Base-by-base conservation (phyloP, 805 yeast species). In the Hanseniaspora lindneri region DNA sequence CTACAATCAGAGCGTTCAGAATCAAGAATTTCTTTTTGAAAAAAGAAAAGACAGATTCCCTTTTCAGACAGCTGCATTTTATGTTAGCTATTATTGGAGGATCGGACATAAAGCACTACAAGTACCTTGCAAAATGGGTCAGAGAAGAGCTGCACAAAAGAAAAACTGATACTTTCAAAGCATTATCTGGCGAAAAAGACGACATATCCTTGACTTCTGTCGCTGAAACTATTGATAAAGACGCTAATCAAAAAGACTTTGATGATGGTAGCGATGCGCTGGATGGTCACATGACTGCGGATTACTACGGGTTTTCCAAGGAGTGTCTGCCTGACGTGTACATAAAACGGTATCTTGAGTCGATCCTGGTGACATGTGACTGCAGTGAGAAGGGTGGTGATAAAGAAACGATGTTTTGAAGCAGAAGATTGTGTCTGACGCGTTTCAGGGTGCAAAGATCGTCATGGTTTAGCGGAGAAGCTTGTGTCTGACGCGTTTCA, bases 301-400 rank as follows among this genome's bases (percentile, higher is more conserved):
- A 35, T 28, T 28, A 29, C 30, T 44, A 36, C 19, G 41, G 49
- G 30, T 44, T 44, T 21, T 36, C 49, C 1, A 44, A 44, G 14
- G 37, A 37, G 4, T 44, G 42, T 1, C 27, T 44, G 21, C 30
- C 49, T 5, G 49, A 44, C 30, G 21, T 44, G 21, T 36, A 17
- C 13, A n/a, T 44, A 14, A 44, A 29, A 37, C 24, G 49, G 17
- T 28, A 19, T 20, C 6, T 44, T n/a, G 49, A 44, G n/a, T 16
- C 41, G 14, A 16, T 36, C 4, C 17, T 44, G 2, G 19, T 44
- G 0, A 21, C 49, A 2, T 21, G 8, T 27, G 10, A 8, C 11
- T 9, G 8, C 11, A 9, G 8, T 27, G 29, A 27, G 11, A 27
- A 27, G 11, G 29, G 11, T n/a, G n/a, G n/a, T n/a, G n/a, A n/a